These are phyloP conservation scores for Jamesozyma spencerorum DNA, from an alignment of 805 yeast species.

Conservation along the genomic window DNA sequence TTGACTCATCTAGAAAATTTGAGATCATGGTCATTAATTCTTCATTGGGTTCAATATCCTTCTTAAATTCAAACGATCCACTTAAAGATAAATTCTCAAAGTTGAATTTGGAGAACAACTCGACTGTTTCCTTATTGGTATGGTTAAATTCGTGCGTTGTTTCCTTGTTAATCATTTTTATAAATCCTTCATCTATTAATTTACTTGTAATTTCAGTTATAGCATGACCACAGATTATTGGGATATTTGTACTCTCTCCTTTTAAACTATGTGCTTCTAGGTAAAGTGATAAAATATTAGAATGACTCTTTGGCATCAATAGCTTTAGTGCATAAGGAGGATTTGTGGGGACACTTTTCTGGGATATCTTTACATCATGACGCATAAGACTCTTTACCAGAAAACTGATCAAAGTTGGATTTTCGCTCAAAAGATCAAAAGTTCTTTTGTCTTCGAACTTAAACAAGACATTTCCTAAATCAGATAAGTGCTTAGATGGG, in stretches of 20 bases:
- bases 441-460: slow-evolving; percentile 10
- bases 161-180: not conserved
- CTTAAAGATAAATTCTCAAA: not conserved
- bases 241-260: slow-evolving; percentile 2
- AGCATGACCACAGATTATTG: slow-evolving; percentile 11
- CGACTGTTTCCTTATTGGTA: not conserved
- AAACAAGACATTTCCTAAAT: slow-evolving; percentile 13
- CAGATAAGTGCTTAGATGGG: slow-evolving; percentile 27
- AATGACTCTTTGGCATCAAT: slow-evolving; percentile 11
- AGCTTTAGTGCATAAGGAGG: not conserved
- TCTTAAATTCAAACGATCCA: not conserved
- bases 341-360: no score
- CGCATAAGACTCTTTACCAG: slow-evolving; percentile 11
- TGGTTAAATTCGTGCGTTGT: not conserved
- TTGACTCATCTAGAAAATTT: slow-evolving; percentile 5
- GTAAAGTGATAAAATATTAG: slow-evolving; percentile 12
- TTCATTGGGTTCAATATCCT: slow-evolving; percentile 8
- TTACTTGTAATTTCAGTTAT: slow-evolving; percentile 7
- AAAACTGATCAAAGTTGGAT: slow-evolving; percentile 17
- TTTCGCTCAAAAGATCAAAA: slow-evolving; percentile 8
- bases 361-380: not conserved
- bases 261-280: slow-evolving; percentile 9
- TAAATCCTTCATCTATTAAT: slow-evolving; percentile 3
- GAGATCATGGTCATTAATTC: slow-evolving; percentile 9
- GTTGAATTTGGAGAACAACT: not conserved